Base-by-base conservation (phyloP, 352 stramenopile genomes). In the Thalassiosira delicatula region DNA sequence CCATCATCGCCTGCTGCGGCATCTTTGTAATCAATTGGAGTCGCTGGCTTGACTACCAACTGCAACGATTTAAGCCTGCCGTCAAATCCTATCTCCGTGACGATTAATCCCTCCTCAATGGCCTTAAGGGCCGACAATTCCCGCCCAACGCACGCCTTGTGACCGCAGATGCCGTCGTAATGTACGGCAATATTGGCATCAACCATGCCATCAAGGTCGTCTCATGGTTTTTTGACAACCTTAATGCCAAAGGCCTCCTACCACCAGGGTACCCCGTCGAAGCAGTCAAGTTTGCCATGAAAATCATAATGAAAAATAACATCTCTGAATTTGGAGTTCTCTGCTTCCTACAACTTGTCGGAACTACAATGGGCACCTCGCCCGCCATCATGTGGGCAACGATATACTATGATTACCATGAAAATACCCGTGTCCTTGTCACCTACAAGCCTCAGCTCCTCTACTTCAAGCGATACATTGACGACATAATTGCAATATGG, bases 311-410 rank as follows among this genome's bases (percentile, higher is more conserved):
- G 65, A 53, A 17, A 1, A 76, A 70, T n/a, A 87, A 87, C 37
- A 65, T 85, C 25, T 85, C 86, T 37, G 32, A 71, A 46, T 87
- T 86, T 42, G 73, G 73, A 11, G 40, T 83, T 63, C 25, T 62
- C 4, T 62, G 53, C 14, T 83, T 54, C 11, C 66, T 67, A 0
- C 80, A 87, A 63, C 11, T 86, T 7, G 44, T 25, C 54, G 76
- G 80, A 1, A 85, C 76, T 42, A 76, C 80, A 53, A 87, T 87
- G 80, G 80, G 69, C 11, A 87, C 80, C 1, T 65, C 76, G 8
- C 33, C 70, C 23, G 80, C 76, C 2, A 23, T 27, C 8, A 81
- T 69, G 27, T 84, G 42, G 27, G 76, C 76, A 1, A 79, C 62
- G 5, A 17, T 84, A 17, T 84, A 84, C 33, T 77, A 61, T 53